Percentiles rank a stretch among this genome's conserved stretches.
Evolutionary conservation across 257 asterid genomes (phyloP).

Genomic region (Nicotiana knightiana): DNA sequence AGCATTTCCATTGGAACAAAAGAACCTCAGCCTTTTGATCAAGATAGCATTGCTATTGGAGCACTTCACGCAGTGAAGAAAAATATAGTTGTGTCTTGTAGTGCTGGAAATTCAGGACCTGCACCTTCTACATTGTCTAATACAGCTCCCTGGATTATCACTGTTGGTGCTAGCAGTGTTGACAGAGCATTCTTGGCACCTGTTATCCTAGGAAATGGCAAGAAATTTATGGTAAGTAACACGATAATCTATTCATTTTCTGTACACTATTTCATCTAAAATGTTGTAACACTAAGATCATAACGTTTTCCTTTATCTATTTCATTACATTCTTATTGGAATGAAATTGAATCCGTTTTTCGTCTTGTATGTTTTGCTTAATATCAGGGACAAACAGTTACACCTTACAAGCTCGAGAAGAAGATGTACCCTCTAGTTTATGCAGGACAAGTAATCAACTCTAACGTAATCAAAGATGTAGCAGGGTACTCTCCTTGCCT

Average conservation of each 20-base stretch:
- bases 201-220: constrained; percentile 61
- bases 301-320: not conserved
- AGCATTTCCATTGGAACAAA: constrained; percentile 68
- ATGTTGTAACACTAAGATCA: not conserved
- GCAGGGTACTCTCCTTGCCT: constrained; percentile 33
- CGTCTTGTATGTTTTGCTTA: not conserved
- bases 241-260: not conserved
- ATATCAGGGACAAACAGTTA: constrained; percentile 68
- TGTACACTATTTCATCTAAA: not conserved
- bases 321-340: not conserved
- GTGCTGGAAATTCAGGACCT: constrained; percentile 89
- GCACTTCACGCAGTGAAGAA: constrained; percentile 71
- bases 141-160: constrained; percentile 88
- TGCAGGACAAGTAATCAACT: constrained; percentile 53
- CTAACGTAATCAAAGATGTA: constrained; percentile 32
- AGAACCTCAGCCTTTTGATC: constrained; percentile 27
- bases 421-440: constrained; percentile 57
- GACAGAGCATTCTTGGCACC: constrained; percentile 54
- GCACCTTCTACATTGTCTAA: constrained; percentile 47
- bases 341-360: not conserved
- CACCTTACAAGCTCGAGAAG: constrained; percentile 49
- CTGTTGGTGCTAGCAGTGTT: constrained; percentile 85
- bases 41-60: constrained; percentile 65
- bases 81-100: constrained; percentile 63
- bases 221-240: constrained; percentile 36